A percentile compares a stretch with the other conserved stretches of the same genome.
Conservation (phyloP, 1,284 basidiomycete genomes). For the Rhodotorula sp. region DNA sequence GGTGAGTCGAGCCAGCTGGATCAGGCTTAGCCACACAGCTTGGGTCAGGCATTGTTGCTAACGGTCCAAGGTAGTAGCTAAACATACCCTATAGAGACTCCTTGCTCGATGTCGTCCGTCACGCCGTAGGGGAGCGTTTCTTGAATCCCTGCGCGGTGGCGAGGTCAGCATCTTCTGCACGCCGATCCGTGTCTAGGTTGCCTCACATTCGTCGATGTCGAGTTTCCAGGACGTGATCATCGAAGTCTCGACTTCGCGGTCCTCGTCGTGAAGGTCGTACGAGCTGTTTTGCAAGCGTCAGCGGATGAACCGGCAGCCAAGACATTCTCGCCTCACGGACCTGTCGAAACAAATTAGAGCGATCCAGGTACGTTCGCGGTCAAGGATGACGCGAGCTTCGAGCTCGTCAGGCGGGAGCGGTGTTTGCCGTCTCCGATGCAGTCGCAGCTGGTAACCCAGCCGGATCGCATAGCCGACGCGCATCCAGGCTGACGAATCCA, state of each 20-base stretch:
- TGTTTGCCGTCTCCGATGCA: constrained; percentile 10
- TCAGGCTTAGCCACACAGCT: background rate
- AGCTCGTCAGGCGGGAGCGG: constrained; percentile 15
- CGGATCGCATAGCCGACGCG: constrained; percentile 27
- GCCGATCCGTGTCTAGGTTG: background rate
- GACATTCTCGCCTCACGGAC: background rate
- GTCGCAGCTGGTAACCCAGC: constrained; percentile 15
- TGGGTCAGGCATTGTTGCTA: background rate
- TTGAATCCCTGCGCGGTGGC: constrained; percentile 2
- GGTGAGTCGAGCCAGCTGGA: background rate
- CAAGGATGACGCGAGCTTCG: constrained; percentile 25
- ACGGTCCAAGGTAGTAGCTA: background rate
- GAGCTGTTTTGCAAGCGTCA: background rate
- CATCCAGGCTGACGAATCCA: constrained; percentile 33
- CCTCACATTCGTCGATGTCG: constrained; percentile 8
- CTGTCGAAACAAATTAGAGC: constrained; percentile 18
- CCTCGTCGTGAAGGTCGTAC: constrained; percentile 10
- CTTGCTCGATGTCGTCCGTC: constrained; percentile 22
- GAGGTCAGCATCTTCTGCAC: background rate
- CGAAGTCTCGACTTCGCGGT: constrained; percentile 5
- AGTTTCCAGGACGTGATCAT: constrained; percentile 11
- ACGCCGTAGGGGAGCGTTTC: constrained; percentile 21
- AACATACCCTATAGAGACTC: constrained; percentile 21
- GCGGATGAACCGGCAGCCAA: too few relatives aligned
- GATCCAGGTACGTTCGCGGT: constrained; percentile 27